Percentiles rank a stretch among this genome's conserved stretches.
Evolutionary conservation across 129 eudicot genomes (phyloP).

Genomic region (Tanacetum coccineum): DNA sequence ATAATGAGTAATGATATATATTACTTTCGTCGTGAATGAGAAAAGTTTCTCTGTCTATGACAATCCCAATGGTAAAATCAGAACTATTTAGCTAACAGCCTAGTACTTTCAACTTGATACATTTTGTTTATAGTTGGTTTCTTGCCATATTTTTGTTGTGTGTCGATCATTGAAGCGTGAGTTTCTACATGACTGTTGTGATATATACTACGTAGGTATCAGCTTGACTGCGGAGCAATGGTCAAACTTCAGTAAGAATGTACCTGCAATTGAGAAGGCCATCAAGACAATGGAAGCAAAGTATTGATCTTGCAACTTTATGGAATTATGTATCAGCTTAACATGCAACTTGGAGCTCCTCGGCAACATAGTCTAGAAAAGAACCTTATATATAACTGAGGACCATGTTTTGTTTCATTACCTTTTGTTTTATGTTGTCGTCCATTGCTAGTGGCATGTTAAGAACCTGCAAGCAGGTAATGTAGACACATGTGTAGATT

Average conservation of each 20-base stretch:
- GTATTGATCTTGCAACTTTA: conserved; percentile 36
- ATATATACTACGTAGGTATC: conserved; percentile 85
- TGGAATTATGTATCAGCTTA: background rate
- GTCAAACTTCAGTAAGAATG: too few relatives aligned
- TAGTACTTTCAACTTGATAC: too few relatives aligned
- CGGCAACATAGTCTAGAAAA: too few relatives aligned
- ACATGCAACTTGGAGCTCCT: conserved; percentile 12
- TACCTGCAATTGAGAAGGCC: too few relatives aligned
- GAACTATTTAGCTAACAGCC: too few relatives aligned
- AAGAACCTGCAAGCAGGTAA: conserved; percentile 14
- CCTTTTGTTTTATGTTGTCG: background rate
- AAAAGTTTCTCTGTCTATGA: too few relatives aligned
- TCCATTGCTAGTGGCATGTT: conserved; percentile 6
- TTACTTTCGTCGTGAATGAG: too few relatives aligned
- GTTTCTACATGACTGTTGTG: conserved; percentile 11
- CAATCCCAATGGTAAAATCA: too few relatives aligned
- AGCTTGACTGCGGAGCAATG: conserved; percentile 87
- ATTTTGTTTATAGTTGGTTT: conserved; percentile 6
- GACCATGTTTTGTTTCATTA: conserved; percentile 13
- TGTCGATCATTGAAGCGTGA: conserved; percentile 5
- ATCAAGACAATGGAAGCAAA: conserved; percentile 68
- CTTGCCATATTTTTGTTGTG: background rate
- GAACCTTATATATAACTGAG: conserved; percentile 10
- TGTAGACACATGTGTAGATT: too few relatives aligned
- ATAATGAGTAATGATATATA: too few relatives aligned